Conservation (phyloP, 768 basidiomycete genomes). For the Rhizopogon vinicolor region DNA sequence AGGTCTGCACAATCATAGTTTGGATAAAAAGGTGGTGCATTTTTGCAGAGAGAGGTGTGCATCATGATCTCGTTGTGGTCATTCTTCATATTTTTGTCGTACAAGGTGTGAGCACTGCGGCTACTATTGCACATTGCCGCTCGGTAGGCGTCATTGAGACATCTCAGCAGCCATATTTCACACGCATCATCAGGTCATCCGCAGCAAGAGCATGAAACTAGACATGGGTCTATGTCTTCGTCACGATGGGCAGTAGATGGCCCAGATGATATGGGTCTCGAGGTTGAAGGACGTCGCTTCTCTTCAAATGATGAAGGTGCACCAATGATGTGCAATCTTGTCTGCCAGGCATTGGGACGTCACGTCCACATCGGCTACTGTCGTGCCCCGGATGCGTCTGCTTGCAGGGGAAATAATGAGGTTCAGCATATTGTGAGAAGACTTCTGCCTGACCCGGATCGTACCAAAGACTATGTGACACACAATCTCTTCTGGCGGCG, state of each 20-base stretch:
- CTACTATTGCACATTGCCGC: slow-evolving; percentile 54
- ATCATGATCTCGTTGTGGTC: neutral
- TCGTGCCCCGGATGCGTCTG: slow-evolving; percentile 29
- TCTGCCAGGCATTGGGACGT: slow-evolving; percentile 53
- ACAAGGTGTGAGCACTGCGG: slow-evolving; percentile 49
- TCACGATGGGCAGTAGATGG: slow-evolving; percentile 55
- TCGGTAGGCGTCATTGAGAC: slow-evolving; percentile 30
- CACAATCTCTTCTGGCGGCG: slow-evolving; percentile 55
- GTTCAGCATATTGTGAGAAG: slow-evolving; percentile 39
- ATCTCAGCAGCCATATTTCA: neutral
- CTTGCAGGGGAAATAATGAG: slow-evolving; percentile 38
- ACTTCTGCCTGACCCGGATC: slow-evolving; percentile 42
- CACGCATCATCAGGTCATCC: slow-evolving; percentile 38
- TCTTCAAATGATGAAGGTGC: slow-evolving; percentile 51
- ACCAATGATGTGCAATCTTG: slow-evolving; percentile 58
- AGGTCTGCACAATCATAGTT: slow-evolving; percentile 46
- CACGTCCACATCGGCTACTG: slow-evolving; percentile 58
- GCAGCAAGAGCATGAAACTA: slow-evolving; percentile 58
- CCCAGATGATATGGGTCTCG: slow-evolving; percentile 42
- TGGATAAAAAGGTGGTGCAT: slow-evolving; percentile 42
- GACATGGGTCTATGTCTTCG: slow-evolving; percentile 59
- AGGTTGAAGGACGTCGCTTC: slow-evolving; percentile 53
- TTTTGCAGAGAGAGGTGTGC: slow-evolving; percentile 47
- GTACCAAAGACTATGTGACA: slow-evolving; percentile 49
- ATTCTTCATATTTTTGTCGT: neutral